These are phyloP conservation scores for Penicillium sp. DNA, from an alignment of 2,329 filamentous ascomycete genomes.

Conservation along the genomic window DNA sequence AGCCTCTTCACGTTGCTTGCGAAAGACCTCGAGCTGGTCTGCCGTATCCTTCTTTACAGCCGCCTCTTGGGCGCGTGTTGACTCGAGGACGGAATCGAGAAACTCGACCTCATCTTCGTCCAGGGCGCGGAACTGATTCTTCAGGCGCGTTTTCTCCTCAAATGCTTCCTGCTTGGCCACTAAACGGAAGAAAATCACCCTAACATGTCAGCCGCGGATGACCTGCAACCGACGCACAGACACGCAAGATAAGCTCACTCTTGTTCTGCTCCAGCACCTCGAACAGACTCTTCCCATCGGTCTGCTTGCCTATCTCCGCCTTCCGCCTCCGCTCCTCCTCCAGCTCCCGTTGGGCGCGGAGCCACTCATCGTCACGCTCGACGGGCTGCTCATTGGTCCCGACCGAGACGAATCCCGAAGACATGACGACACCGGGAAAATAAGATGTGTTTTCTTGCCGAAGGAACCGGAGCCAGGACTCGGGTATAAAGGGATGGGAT, in stretches of 20 bases:
- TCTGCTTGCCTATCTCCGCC: constrained; percentile 53
- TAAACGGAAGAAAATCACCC: constrained; percentile 30
- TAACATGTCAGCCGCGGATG: constrained; percentile 40
- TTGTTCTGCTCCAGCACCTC: constrained; percentile 52
- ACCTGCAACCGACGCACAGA: not conserved
- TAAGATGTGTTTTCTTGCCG: constrained; percentile 6
- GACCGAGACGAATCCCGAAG: constrained; percentile 46
- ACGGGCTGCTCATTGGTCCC: constrained; percentile 43
- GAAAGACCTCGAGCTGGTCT: constrained; percentile 59
- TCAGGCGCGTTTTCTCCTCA: constrained; percentile 50
- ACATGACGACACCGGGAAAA: constrained; percentile 35
- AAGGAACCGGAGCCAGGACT: constrained; percentile 3
- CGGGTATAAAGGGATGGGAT: constrained; percentile 16
- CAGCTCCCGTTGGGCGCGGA: constrained; percentile 44
- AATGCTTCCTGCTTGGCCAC: constrained; percentile 54
- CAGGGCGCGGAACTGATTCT: constrained; percentile 52
- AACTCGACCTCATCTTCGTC: constrained; percentile 54
- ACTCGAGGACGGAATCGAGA: constrained; percentile 57
- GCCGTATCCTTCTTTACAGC: constrained; percentile 58
- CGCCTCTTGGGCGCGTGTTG: constrained; percentile 56
- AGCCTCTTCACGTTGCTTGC: constrained; percentile 58
- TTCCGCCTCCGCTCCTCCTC: constrained; percentile 47
- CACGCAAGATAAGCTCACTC: constrained; percentile 38
- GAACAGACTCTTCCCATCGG: constrained; percentile 50
- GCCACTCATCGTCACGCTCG: constrained; percentile 45